Base-by-base conservation (phyloP, 1,284 basidiomycete species). In the Leccinum fallax region DNA sequence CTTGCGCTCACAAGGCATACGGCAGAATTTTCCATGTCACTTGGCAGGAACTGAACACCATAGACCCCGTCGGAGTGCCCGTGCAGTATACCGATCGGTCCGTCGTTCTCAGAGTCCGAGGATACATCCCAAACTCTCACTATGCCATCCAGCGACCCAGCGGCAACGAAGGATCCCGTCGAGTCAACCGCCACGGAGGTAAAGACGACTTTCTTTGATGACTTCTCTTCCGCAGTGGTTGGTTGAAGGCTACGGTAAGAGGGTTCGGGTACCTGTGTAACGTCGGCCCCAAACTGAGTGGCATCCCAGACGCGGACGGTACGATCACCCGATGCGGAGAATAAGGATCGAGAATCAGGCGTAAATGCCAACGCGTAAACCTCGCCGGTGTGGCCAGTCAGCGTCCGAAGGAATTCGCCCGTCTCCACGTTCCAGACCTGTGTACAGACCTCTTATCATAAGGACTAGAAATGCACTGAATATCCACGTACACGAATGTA, bases 301-400 rank as follows among this genome's bases (percentile, higher is more conserved):
- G 66, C 66, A 63, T 76, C 67, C 73, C 73, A 74, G 43, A 74
- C 58, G 24, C 73, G 71, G 59, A 74, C 59, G 1, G 74, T 75
- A 28, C 61, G 60, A 63, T 74, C 73, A 38, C 72, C 75, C 48
- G 75, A 77, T 55, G 75, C 71, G 60, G 76, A 77, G 32, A 75
- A 58, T 21, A 78, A 58, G 13, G 56, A 66, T 59, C 61, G 64
- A 26, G 72, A 76, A 67, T 77, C 69, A 36, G 63, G 15, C 38
- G 76, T 68, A 65, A 76, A 78, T 2, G 66, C 62, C 38, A 78
- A 52, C 0, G 73, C 77, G 48, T 72, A 76, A 26, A 76, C 66
- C 38, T 74, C 67, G 57, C 68, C 70, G 28, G 40, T 55, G 60
- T 76, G 77, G 24, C 74, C 76, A 49, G 61, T 63, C 63, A 75